Evolutionary conservation across 345 rosid species (phyloP).

Genomic region (Corchorus olitorius): DNA sequence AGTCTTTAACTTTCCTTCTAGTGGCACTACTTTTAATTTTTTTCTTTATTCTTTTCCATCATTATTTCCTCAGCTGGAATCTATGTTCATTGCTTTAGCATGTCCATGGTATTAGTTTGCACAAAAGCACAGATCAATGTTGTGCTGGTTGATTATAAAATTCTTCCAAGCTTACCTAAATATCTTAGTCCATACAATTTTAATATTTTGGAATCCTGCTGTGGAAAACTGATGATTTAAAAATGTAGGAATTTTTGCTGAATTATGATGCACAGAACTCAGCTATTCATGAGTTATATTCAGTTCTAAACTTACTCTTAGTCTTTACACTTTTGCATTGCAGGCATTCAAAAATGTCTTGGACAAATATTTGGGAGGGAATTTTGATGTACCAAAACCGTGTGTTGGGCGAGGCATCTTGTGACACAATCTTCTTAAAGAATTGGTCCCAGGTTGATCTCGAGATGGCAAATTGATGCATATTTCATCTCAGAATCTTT

Average conservation of each 20-base stretch:
- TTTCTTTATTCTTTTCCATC: conserved; percentile 25
- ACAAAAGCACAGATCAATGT: not conserved
- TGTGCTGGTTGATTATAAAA: conserved; percentile 22
- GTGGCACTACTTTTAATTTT: conserved; percentile 29
- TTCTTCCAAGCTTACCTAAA: conserved; percentile 18
- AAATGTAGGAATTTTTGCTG: conserved; percentile 5
- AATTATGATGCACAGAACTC: conserved; percentile 1
- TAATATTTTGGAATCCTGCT: conserved; percentile 15
- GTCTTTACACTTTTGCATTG: conserved; percentile 18
- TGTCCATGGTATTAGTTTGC: conserved; percentile 20
- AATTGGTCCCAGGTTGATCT: conserved; percentile 33
- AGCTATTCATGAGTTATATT: not conserved
- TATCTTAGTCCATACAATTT: conserved; percentile 20
- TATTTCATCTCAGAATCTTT: conserved; percentile 38
- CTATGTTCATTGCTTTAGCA: conserved; percentile 18
- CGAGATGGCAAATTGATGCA: conserved; percentile 30
- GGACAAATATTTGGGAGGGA: conserved; percentile 65
- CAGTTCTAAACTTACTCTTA: not conserved
- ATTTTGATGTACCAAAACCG: conserved; percentile 33
- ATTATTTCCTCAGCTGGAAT: conserved; percentile 18
- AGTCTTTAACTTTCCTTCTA: conserved; percentile 28
- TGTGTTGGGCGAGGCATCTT: conserved; percentile 25
- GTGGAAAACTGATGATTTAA: conserved; percentile 9
- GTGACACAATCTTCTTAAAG: conserved; percentile 28
- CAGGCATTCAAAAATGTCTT: conserved; percentile 73